phyloP scores from a whole-genome alignment of 2,329 filamentous ascomycete genomes.

The Colletotrichum paranaense region DNA sequence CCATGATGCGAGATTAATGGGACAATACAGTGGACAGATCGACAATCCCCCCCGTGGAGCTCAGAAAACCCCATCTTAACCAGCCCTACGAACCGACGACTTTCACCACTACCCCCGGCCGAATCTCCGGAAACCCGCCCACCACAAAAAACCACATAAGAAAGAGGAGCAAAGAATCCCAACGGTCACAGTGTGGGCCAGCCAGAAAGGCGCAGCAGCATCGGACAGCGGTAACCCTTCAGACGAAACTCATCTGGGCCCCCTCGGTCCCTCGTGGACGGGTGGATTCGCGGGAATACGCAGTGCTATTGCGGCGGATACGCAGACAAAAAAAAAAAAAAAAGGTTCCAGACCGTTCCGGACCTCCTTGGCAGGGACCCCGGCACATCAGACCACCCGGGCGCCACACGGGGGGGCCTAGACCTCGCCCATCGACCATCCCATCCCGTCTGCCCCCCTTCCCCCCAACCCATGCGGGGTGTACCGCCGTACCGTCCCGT shows the following conservation, averaged over 20 bases:
- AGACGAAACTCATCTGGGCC: neutral
- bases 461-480: constrained; percentile 15
- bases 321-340: neutral
- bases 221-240: neutral
- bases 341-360: constrained; percentile 27
- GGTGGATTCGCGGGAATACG: too few relatives aligned
- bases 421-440: constrained; percentile 31
- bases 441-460: neutral
- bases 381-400: constrained; percentile 24
- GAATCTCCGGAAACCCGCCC: neutral
- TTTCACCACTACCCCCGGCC: neutral
- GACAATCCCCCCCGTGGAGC: neutral
- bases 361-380: constrained; percentile 27
- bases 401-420: constrained; percentile 25
- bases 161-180: neutral
- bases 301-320: neutral
- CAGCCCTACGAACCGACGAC: neutral
- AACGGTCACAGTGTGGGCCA: neutral
- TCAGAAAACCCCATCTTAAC: neutral
- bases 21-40: neutral
- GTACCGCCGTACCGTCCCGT: neutral
- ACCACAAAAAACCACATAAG: neutral
- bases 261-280: neutral
- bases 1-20: neutral
- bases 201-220: neutral